phyloP scores from a whole-genome alignment of 371 early-diverging fungal genomes.

The Rhizopus sp. region DNA sequence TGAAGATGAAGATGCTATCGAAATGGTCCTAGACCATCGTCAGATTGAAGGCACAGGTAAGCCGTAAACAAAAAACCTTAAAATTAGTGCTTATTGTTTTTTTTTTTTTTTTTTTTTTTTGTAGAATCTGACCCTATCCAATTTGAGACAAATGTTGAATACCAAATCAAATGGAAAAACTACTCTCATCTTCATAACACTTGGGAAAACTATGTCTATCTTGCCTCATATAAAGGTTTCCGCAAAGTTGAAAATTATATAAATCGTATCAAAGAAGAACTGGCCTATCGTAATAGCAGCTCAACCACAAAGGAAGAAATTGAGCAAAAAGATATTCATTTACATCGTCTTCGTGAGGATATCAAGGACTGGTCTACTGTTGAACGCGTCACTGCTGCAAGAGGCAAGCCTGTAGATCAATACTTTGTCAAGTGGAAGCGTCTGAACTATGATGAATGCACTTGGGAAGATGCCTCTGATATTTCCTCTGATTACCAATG shows the following conservation, averaged over 20 bases:
- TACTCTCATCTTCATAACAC: conserved; percentile 91
- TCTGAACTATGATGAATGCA: conserved; percentile 84
- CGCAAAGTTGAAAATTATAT: conserved; percentile 91
- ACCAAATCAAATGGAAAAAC: conserved; percentile 91
- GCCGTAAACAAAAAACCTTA: neutral
- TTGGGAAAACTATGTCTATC: conserved; percentile 77
- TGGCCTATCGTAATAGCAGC: conserved; percentile 65
- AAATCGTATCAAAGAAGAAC: conserved; percentile 64
- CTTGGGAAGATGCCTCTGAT: conserved; percentile 84
- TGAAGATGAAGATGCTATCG: conserved; percentile 68
- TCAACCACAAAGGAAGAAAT: conserved; percentile 81
- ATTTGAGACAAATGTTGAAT: conserved; percentile 73
- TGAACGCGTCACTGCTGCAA: conserved; percentile 84
- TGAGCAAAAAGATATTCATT: conserved; percentile 83
- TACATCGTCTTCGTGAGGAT: conserved; percentile 80
- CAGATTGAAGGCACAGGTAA: conserved; percentile 20
- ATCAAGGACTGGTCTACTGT: conserved; percentile 84
- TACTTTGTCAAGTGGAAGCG: conserved; percentile 94
- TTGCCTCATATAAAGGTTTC: conserved; percentile 80
- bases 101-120: conserved; percentile 5
- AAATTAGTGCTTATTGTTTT: conserved; percentile 13
- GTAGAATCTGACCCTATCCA: conserved; percentile 50
- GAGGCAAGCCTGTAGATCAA: conserved; percentile 62
- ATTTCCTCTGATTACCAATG: conserved; percentile 66
- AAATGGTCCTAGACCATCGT: conserved; percentile 61